Base-by-base conservation (phyloP, 2,329 filamentous ascomycete species). In the Talaromyces funiculosus region DNA sequence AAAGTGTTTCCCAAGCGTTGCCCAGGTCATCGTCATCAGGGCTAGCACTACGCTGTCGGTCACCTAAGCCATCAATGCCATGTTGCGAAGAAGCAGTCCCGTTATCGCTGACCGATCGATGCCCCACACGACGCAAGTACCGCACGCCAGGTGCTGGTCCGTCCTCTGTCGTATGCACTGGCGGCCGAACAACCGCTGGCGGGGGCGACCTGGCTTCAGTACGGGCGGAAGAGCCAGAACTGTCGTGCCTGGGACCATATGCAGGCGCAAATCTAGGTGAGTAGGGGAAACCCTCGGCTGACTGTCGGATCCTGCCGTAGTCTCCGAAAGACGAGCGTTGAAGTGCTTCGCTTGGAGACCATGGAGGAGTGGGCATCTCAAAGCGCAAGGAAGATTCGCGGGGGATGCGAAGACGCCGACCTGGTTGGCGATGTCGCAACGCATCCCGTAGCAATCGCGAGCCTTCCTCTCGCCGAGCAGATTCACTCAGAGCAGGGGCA, bases 1-100 rank as follows among this genome's bases (percentile, higher is more conserved):
- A 79, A 57, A 97, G 85, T 3, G 87, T 90, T 62, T 93, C 88
- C 92, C 92, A 97, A 1, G 81, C 80, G 54, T 82, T 81, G 64
- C 85, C 82, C 40, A 78, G 81, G 58, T 76, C 67, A 38, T 74
- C 69, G 6, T 79, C 69, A 18, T 79, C 77, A 5, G 88, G 87
- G 69, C 88, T 92, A n/a, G 90, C 77, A 72, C 91, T 96, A 66
- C 91, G 86, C 64, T 90, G 85, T 61, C 92, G 88, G 74, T 96
- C 91, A 38, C 91, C 92, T 16, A 96, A 82, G 3, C 91, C 91
- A 73, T 95, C 87, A 1, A 88, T 64, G 55, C 62, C 60, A 14
- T 69, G 58, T 18, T 67, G 68, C 4, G 63, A 66, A 45, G 58
- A 61, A 20, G 66, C 40, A n/a, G 57, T 57, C 51, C 66, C 63